Percentiles rank a stretch among this genome's conserved stretches.
Conservation (phyloP, 1,139 yeast species). For the Debaryomyces sp. region DNA sequence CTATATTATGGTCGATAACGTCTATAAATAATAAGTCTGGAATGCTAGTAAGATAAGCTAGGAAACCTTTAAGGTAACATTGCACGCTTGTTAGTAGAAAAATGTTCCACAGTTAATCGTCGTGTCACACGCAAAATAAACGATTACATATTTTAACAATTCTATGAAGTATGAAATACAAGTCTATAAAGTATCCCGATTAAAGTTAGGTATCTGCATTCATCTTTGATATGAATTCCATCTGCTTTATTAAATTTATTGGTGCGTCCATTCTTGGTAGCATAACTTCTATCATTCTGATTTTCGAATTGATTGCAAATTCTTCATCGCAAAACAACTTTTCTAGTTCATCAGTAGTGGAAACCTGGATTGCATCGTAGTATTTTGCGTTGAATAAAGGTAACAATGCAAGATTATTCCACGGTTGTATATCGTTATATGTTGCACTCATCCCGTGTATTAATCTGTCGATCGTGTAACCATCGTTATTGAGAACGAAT, state of each 20-base stretch:
- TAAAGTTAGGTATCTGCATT: background rate
- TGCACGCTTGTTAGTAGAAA: background rate
- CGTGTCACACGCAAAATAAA: slow-evolving; percentile 1
- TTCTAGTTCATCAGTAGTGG: slow-evolving; percentile 70
- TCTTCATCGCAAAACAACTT: slow-evolving; percentile 52
- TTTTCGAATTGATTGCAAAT: slow-evolving; percentile 63
- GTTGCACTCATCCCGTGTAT: slow-evolving; percentile 78
- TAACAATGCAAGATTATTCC: slow-evolving; percentile 74
- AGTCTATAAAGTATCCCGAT: background rate
- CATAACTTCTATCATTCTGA: slow-evolving; percentile 79
- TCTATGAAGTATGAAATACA: background rate
- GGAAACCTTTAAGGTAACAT: background rate
- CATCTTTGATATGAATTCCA: slow-evolving; percentile 12
- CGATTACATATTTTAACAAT: background rate
- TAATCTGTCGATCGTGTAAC: slow-evolving; percentile 87
- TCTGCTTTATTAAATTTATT: slow-evolving; percentile 47
- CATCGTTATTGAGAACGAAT: slow-evolving; percentile 81
- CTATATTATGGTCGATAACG: background rate
- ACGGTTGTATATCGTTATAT: slow-evolving; percentile 80
- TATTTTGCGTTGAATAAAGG: slow-evolving; percentile 72
- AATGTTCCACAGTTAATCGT: background rate
- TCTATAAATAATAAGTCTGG: background rate
- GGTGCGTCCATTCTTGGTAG: slow-evolving; percentile 86
- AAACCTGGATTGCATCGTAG: slow-evolving; percentile 56
- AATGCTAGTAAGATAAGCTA: background rate